Evolutionary conservation across 257 asterid genomes (phyloP).

Genomic region (Nicotiana benthamiana): DNA sequence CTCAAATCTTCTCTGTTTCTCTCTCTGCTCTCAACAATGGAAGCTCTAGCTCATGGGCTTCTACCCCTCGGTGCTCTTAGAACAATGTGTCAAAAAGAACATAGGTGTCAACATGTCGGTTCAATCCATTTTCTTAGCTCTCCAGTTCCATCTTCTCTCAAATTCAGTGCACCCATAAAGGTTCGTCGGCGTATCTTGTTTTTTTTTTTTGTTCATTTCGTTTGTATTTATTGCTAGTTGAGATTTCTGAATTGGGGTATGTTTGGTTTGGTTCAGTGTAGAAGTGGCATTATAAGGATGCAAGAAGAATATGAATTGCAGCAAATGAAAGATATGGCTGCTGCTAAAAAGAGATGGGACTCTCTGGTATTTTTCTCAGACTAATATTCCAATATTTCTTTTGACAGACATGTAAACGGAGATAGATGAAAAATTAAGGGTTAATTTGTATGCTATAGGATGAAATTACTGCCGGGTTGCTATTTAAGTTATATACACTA

Average conservation of each 20-base stretch:
- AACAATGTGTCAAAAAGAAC: constrained; percentile 20
- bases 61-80: constrained; percentile 33
- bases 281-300: constrained; percentile 44
- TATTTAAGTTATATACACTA: not conserved
- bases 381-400: not conserved
- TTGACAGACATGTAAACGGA: not conserved
- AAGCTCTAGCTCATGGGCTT: constrained; percentile 31
- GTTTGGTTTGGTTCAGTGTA: constrained; percentile 25
- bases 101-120: constrained; percentile 26
- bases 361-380: constrained; percentile 51
- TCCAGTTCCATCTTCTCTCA: constrained; percentile 20
- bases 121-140: constrained; percentile 21
- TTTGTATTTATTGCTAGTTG: not conserved
- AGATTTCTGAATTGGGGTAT: constrained; percentile 12
- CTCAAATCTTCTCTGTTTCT: not conserved
- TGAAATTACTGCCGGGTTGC: not conserved
- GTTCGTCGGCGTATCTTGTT: constrained; percentile 15
- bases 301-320: constrained; percentile 86
- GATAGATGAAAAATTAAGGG: not conserved
- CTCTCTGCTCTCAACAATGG: constrained; percentile 33
- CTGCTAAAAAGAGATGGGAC: constrained; percentile 97
- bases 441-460: not conserved
- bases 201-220: not conserved
- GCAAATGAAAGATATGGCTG: constrained; percentile 96
- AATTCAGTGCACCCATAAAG: constrained; percentile 23